Percentiles rank a stretch among this genome's conserved stretches.
Conservation (phyloP, 208 protist genomes). For the Trypanosoma mega region DNA sequence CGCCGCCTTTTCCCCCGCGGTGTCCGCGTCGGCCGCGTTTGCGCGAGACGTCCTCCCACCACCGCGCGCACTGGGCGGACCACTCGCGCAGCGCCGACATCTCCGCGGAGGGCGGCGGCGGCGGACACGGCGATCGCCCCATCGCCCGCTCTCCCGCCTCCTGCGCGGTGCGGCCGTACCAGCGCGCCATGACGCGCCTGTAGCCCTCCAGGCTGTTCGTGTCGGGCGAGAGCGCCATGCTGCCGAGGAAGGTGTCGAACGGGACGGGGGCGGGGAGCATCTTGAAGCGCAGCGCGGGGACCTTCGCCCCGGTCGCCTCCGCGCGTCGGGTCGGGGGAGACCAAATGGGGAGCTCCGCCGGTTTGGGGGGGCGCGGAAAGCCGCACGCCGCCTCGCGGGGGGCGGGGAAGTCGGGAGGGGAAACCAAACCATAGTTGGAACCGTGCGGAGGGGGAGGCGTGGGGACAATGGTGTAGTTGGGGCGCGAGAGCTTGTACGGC, state of each 20-base stretch:
- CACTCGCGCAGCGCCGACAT: conserved; percentile 2
- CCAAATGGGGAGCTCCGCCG: not conserved
- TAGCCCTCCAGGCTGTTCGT: conserved; percentile 43
- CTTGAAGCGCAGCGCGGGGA: conserved; percentile 8
- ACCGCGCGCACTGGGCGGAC: conserved; percentile 2
- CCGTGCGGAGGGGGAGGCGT: no score
- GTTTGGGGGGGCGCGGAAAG: not conserved
- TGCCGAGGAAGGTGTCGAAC: conserved; percentile 24
- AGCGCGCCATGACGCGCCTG: conserved; percentile 1
- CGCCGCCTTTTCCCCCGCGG: conserved; percentile 11
- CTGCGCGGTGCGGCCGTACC: not conserved
- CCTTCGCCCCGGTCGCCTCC: no score
- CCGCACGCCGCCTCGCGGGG: no score
- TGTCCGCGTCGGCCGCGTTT: conserved; percentile 14
- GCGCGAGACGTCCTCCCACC: conserved; percentile 16
- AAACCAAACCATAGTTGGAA: no score
- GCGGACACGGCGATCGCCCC: not conserved
- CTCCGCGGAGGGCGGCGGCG: not conserved
- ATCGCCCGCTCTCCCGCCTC: not conserved
- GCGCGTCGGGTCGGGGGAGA: not conserved
- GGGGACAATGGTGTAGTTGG: no score
- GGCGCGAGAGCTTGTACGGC: no score
- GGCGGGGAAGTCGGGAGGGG: no score
- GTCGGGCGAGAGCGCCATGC: conserved; percentile 50
- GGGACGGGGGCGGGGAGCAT: conserved; percentile 10